phyloP scores from a whole-genome alignment of 2,329 filamentous ascomycete genomes.

The Cladophialophora carrionii region DNA sequence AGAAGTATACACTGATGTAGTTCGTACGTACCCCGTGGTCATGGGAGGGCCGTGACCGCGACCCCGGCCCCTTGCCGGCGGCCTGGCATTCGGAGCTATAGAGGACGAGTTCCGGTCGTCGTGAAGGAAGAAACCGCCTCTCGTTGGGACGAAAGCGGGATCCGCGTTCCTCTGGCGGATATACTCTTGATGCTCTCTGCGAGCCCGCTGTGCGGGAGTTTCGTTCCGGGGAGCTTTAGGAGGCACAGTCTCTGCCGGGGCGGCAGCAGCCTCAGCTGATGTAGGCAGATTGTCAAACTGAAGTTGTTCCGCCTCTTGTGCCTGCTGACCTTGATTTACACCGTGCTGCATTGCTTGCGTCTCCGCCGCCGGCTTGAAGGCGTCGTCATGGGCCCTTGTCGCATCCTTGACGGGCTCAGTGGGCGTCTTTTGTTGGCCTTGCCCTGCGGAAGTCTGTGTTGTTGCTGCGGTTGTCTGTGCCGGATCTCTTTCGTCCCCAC shows the following conservation, averaged over 20 bases:
- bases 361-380: constrained; percentile 47
- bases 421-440: not conserved
- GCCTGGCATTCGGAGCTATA: constrained; percentile 58
- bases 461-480: constrained; percentile 29
- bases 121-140: constrained; percentile 96
- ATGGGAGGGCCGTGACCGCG: constrained; percentile 58
- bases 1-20: constrained; percentile 4
- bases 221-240: constrained; percentile 53
- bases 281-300: constrained; percentile 54
- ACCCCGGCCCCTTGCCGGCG: constrained; percentile 67
- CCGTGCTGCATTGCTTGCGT: constrained; percentile 66
- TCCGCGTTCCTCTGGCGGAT: constrained; percentile 84
- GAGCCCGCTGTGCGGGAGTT: constrained; percentile 68
- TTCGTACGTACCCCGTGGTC: constrained; percentile 23
- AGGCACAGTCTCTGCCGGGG: constrained; percentile 28
- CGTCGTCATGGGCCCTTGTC: constrained; percentile 1
- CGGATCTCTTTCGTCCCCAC: constrained; percentile 53
- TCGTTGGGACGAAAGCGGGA: constrained; percentile 89
- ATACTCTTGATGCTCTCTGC: constrained; percentile 88
- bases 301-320: constrained; percentile 50
- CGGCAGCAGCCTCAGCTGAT: constrained; percentile 12
- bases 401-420: not conserved
- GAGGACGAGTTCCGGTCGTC: constrained; percentile 69
- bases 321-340: constrained; percentile 52
- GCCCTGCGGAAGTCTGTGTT: not conserved